Evolutionary conservation across 495 filamentous ascomycete species (phyloP), one percentile per base, ranked within the genome.

Genomic region (Penicillium simplicissimum): DNA sequence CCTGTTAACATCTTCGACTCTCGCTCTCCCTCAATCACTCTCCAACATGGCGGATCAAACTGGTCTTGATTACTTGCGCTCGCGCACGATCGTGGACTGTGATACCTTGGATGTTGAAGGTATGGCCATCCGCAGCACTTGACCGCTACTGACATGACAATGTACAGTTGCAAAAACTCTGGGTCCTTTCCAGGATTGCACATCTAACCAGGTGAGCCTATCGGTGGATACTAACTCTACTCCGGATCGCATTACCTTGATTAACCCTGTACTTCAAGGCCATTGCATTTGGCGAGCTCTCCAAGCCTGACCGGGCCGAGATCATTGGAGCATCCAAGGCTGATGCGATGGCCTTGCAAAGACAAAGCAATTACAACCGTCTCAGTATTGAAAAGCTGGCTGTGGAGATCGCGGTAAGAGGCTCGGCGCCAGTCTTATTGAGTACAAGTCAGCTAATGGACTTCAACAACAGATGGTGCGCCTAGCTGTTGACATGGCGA

Each of bases 101-200:
- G 87, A 89, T 60, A 86, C 84, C 0, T 76, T 88, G 58, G 84
- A 88, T 66, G 70, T 77, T 33, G 74, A 84, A 67, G 80, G 85
- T 84, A 15, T 47, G 36, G 14, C 42, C 55, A 2, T 43, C 36
- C 17, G 10, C 13, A 35, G 7, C 34, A 54, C 14, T 11, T 31
- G 35, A 17, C 23, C 36, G 14, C 9, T 38, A 38, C 38, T n/a
- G 33, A 48, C 14, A 49, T 49, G 40, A 57, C 10, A 35, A 8
- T 48, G n/a, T 45, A 13, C 45, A 85, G 85, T 87, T 7, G 80
- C 83, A n/a, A 77, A 74, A 62, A 67, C 77, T 15, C 67, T 86
- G 0, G 86, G 85, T 13, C 85, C 84, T 0, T 89, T 88, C 62
- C 75, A 79, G 19, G 85, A 89, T 61, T 88, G 83, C 64, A 89